Evolutionary conservation across 352 stramenopile genomes (phyloP).

Genomic region (Phytophthora brassicae): DNA sequence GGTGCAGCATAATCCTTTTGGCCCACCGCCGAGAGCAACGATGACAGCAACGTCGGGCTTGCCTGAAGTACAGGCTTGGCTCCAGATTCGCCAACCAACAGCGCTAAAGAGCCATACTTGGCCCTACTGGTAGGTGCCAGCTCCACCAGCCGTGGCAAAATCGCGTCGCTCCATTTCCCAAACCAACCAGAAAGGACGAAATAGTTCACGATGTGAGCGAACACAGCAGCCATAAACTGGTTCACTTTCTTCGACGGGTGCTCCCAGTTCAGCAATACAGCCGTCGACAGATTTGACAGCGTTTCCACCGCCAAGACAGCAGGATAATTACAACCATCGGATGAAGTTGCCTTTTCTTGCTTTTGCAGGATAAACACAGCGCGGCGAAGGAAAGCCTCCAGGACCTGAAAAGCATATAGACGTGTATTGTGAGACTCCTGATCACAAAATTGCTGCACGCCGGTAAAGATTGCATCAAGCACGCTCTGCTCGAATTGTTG

Average conservation of each 20-base stretch:
- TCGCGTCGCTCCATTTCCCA: conserved; percentile 46
- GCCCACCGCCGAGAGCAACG: conserved; percentile 59
- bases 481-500: conserved; percentile 26
- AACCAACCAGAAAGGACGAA: conserved; percentile 45
- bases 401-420: conserved; percentile 80
- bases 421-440: conserved; percentile 66
- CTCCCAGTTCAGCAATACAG: conserved; percentile 81
- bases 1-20: conserved; percentile 72
- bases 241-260: conserved; percentile 86
- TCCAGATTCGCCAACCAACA: conserved; percentile 53
- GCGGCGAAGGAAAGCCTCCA: conserved; percentile 74
- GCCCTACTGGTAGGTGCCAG: conserved; percentile 62
- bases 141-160: conserved; percentile 54
- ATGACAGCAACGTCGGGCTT: conserved; percentile 52
- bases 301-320: conserved; percentile 35
- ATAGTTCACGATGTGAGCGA: conserved; percentile 72
- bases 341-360: conserved; percentile 18
- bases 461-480: conserved; percentile 58
- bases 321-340: background rate
- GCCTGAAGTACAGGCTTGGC: conserved; percentile 45
- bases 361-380: conserved; percentile 52
- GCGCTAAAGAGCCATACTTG: conserved; percentile 66
- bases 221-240: conserved; percentile 85
- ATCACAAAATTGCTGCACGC: conserved; percentile 53
- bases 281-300: conserved; percentile 49